A percentile compares a stretch with the other conserved stretches of the same genome.
phyloP scores from a whole-genome alignment of 139 green algal genomes.

The Chlorella sorokiniana region DNA sequence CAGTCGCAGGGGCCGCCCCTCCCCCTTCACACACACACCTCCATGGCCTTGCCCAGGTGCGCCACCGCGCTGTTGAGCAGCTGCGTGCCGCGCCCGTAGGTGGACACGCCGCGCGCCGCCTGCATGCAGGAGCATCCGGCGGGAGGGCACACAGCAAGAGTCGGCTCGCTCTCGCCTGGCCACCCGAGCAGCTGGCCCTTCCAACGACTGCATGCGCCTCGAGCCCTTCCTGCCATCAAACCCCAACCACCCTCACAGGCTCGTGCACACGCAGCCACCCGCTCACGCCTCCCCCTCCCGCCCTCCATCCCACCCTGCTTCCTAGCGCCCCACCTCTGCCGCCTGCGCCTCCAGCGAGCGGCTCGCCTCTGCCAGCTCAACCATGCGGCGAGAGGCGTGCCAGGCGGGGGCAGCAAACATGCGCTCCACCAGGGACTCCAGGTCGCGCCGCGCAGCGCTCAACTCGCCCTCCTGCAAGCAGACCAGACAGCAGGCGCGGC shows the following conservation, averaged over 20 bases:
- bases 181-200: too few relatives aligned
- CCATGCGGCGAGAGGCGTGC: not conserved
- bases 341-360: slow-evolving; percentile 15
- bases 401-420: slow-evolving; percentile 18
- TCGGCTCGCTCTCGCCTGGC: too few relatives aligned
- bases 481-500: not conserved
- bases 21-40: not conserved
- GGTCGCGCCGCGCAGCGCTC: not conserved
- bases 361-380: not conserved
- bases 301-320: too few relatives aligned
- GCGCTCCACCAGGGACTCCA: slow-evolving; percentile 6
- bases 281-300: too few relatives aligned
- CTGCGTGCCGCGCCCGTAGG: not conserved
- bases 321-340: not conserved
- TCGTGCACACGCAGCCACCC: too few relatives aligned
- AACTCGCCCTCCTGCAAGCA: slow-evolving; percentile 8
- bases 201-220: not conserved
- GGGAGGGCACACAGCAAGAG: not conserved
- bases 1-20: too few relatives aligned
- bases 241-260: too few relatives aligned
- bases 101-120: not conserved
- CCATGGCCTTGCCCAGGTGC: not conserved
- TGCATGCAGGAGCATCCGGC: not conserved
- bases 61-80: not conserved
- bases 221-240: too few relatives aligned